Percentiles rank a stretch among this genome's conserved stretches.
phyloP scores from a whole-genome alignment of 1,284 basidiomycete species.

The Ceratobasidium sp. region DNA sequence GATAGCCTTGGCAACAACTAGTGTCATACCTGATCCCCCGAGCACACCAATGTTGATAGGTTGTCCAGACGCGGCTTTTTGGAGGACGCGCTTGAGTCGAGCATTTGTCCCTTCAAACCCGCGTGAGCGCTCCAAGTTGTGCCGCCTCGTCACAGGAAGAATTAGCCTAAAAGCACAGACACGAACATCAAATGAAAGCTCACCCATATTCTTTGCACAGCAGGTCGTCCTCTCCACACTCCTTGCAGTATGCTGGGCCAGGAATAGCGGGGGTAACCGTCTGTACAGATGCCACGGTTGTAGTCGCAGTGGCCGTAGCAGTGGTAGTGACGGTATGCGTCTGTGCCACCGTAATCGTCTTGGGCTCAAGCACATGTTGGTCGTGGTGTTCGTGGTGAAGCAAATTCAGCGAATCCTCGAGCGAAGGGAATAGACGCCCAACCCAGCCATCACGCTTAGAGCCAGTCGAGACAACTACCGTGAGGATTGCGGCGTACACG shows the following conservation, averaged over 20 bases:
- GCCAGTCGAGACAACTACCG: slow-evolving; percentile 7
- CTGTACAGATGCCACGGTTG: slow-evolving; percentile 20
- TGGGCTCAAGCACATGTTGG: neutral
- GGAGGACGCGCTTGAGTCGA: slow-evolving; percentile 47
- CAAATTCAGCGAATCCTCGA: neutral
- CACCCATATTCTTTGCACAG: slow-evolving; percentile 50
- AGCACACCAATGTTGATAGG: slow-evolving; percentile 49
- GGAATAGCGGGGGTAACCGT: neutral
- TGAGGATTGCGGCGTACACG: slow-evolving; percentile 12
- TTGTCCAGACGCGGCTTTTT: slow-evolving; percentile 47
- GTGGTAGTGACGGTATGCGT: slow-evolving; percentile 25
- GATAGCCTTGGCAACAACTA: neutral
- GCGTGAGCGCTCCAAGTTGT: slow-evolving; percentile 50
- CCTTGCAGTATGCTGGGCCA: slow-evolving; percentile 45
- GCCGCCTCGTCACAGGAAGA: slow-evolving; percentile 17
- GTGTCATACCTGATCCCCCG: slow-evolving; percentile 43
- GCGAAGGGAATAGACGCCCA: neutral
- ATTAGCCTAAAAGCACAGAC: neutral
- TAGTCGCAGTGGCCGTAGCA: slow-evolving; percentile 25
- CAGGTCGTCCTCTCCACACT: slow-evolving; percentile 46
- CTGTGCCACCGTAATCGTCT: neutral
- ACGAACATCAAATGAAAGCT: neutral
- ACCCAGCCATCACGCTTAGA: slow-evolving; percentile 11
- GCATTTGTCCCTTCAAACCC: slow-evolving; percentile 49
- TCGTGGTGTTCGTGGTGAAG: neutral